Conservation (phyloP, 2,329 filamentous ascomycete genomes). For the Aureobasidium lini region DNA sequence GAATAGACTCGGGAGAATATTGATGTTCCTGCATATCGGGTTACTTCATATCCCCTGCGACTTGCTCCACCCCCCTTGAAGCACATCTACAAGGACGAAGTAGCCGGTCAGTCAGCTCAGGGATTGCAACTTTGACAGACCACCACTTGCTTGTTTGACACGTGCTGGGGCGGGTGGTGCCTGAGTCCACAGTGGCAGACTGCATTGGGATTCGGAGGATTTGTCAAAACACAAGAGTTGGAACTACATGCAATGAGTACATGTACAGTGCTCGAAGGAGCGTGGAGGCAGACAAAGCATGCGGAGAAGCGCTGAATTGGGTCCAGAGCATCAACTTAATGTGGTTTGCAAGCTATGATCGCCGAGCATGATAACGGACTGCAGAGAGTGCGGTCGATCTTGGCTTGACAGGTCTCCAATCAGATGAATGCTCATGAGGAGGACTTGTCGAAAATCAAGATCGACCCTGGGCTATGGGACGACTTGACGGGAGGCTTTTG, state of each 20-base stretch:
- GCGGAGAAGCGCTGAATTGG: neutral
- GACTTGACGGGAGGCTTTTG: neutral
- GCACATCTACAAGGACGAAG: neutral
- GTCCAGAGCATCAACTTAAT: neutral
- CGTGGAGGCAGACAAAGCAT: no score
- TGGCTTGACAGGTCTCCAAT: neutral
- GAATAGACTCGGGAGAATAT: neutral
- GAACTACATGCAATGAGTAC: neutral
- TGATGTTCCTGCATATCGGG: constrained; percentile 4
- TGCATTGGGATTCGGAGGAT: neutral
- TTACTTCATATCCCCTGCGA: neutral
- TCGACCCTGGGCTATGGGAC: neutral
- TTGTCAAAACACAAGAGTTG: neutral
- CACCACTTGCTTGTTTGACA: neutral
- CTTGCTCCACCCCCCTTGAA: neutral
- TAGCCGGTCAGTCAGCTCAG: neutral
- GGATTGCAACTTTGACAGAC: neutral
- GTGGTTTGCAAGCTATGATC: neutral
- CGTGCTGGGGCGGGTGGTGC: neutral
- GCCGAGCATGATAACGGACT: neutral
- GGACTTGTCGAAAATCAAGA: neutral
- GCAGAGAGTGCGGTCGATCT: neutral
- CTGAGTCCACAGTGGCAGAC: neutral
- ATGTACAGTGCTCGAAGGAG: neutral
- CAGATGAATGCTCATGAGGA: neutral